Percentiles rank a stretch among this genome's conserved stretches.
Evolutionary conservation across 106 monocot species (phyloP).

Genomic region (Alisma plantagoaquatica): DNA sequence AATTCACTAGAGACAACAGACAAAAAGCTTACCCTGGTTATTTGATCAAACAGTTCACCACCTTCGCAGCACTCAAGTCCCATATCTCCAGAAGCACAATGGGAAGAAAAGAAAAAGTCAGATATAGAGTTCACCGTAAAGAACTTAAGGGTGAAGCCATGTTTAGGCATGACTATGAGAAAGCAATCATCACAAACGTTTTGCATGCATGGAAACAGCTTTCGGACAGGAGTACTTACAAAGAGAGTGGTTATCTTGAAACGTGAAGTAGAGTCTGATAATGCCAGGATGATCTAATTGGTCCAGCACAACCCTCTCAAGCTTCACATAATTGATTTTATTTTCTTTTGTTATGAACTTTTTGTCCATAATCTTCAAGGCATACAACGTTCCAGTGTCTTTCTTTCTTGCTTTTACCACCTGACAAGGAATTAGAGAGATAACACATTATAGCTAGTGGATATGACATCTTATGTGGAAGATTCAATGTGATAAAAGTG

Average conservation of each 20-base stretch:
- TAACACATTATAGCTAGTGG: neutral
- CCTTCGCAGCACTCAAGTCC: slow-evolving; percentile 99
- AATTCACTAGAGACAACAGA: neutral
- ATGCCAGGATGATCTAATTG: slow-evolving; percentile 96
- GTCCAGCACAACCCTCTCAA: slow-evolving; percentile 93
- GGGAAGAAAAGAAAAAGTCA: neutral
- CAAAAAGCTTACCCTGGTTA: slow-evolving; percentile 49
- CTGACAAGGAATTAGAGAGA: slow-evolving; percentile 20
- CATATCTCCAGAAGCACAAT: slow-evolving; percentile 55
- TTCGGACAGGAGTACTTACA: slow-evolving; percentile 39
- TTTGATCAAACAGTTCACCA: slow-evolving; percentile 98
- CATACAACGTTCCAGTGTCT: slow-evolving; percentile 76
- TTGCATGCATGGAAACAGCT: neutral
- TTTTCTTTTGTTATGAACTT: slow-evolving; percentile 96
- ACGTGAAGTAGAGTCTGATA: slow-evolving; percentile 76
- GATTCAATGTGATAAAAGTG: neutral
- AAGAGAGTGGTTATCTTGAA: slow-evolving; percentile 77
- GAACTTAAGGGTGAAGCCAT: no score
- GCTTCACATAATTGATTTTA: slow-evolving; percentile 72
- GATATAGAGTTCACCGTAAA: neutral
- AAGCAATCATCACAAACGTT: neutral
- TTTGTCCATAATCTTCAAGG: slow-evolving; percentile 98
- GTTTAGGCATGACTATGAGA: no score
- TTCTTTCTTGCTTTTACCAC: slow-evolving; percentile 92
- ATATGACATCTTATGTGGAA: neutral